These are phyloP conservation scores for Planoprotostelium fungivorum DNA, from an alignment of 78 protist genomes.

Conservation along the genomic window DNA sequence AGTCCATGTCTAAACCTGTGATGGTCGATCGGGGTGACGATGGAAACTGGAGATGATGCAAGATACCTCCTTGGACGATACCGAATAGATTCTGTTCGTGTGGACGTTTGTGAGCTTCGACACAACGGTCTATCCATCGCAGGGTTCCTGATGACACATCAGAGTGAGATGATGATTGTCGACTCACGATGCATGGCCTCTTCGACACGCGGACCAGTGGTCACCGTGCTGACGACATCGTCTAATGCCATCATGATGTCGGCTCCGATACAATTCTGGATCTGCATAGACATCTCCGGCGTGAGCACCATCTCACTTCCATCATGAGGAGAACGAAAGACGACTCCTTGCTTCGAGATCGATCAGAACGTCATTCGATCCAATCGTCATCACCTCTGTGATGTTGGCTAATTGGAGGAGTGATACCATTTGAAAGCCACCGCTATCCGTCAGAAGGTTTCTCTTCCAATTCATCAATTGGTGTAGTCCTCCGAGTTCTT, in stretches of 20 bases:
- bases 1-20: constrained; percentile 59
- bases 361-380: not conserved
- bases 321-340: constrained; percentile 89
- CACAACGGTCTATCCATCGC: constrained; percentile 97
- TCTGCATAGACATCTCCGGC: constrained; percentile 89
- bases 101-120: constrained; percentile 74
- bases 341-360: constrained; percentile 76
- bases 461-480: constrained; percentile 78
- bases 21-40: constrained; percentile 24
- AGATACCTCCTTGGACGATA: constrained; percentile 86
- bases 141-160: constrained; percentile 52
- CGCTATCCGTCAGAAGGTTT: constrained; percentile 78
- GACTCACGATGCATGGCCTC: constrained; percentile 80
- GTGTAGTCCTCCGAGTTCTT: constrained; percentile 89
- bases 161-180: not conserved
- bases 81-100: constrained; percentile 77
- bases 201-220: constrained; percentile 78
- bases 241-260: constrained; percentile 97
- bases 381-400: constrained; percentile 63
- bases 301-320: constrained; percentile 86
- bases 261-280: constrained; percentile 91
- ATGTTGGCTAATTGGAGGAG: constrained; percentile 81
- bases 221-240: constrained; percentile 71
- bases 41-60: not conserved
- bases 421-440: constrained; percentile 94